phyloP scores from a whole-genome alignment of 768 basidiomycete genomes.

The Tubosaeta brunneosetosa region DNA sequence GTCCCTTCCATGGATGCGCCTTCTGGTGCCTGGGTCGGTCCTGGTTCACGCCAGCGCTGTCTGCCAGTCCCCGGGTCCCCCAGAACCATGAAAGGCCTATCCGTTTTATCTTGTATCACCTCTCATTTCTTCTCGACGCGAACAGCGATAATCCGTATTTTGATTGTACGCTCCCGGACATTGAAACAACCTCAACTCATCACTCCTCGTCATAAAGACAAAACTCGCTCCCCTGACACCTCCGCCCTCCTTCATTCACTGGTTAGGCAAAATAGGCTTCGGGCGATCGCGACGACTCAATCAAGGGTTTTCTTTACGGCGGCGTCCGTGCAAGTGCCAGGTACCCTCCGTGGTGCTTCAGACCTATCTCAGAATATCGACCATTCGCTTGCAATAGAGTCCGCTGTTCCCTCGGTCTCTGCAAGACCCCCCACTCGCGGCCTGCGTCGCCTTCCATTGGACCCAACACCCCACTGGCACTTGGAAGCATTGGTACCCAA shows the following conservation, averaged over 20 bases:
- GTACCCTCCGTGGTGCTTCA: background rate
- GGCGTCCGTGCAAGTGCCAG: constrained; percentile 52
- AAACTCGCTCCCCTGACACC: constrained; percentile 37
- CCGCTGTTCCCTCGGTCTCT: background rate
- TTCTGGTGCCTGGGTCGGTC: no score
- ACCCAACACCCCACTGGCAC: constrained; percentile 40
- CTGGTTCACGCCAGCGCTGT: no score
- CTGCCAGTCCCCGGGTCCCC: no score
- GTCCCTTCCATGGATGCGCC: no score
- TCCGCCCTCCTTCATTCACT: constrained; percentile 24
- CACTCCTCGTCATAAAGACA: constrained; percentile 51
- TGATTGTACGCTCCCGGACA: no score
- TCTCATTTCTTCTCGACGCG: no score
- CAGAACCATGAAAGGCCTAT: no score
- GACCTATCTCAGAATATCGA: background rate
- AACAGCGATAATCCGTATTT: no score
- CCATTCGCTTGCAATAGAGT: background rate
- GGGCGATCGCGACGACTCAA: constrained; percentile 1
- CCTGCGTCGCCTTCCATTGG: constrained; percentile 24
- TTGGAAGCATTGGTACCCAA: constrained; percentile 54
- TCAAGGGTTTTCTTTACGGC: background rate
- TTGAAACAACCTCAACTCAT: no score
- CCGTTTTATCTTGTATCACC: no score
- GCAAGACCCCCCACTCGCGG: background rate
- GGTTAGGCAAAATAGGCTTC: constrained; percentile 26